These are phyloP conservation scores for Ilyonectria destructans DNA, from an alignment of 2,329 filamentous ascomycete species.

Conservation along the genomic window DNA sequence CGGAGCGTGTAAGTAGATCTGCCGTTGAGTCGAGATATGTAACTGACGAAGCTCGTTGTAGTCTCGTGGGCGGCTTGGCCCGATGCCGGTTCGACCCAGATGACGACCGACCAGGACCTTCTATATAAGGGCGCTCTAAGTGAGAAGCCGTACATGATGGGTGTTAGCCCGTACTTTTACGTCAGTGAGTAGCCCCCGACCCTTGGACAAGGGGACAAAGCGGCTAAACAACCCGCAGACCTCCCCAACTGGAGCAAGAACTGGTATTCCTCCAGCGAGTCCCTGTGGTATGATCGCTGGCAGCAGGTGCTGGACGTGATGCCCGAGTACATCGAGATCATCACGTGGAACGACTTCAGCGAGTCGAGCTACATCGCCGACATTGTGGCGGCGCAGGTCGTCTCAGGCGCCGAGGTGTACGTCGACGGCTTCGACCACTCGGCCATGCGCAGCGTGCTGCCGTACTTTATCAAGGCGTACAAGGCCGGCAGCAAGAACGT, in stretches of 20 bases:
- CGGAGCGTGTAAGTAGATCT: constrained; percentile 43
- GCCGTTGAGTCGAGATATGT: neutral
- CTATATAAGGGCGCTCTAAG: constrained; percentile 53
- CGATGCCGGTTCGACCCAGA: constrained; percentile 47
- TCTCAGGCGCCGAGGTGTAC: constrained; percentile 64
- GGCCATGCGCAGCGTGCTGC: constrained; percentile 64
- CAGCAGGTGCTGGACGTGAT: constrained; percentile 63
- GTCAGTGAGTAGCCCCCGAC: constrained; percentile 56
- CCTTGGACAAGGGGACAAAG: neutral
- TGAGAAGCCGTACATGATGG: constrained; percentile 66
- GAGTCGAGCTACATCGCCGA: constrained; percentile 69
- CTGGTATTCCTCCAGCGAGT: constrained; percentile 76
- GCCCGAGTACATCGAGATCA: constrained; percentile 64
- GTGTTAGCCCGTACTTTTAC: constrained; percentile 74
- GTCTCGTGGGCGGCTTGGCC: constrained; percentile 62
- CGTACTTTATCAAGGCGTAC: constrained; percentile 66
- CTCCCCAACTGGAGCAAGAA: constrained; percentile 72
- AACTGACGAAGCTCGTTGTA: constrained; percentile 33
- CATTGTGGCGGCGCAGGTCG: constrained; percentile 60
- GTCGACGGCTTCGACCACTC: constrained; percentile 66
- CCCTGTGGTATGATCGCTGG: constrained; percentile 75
- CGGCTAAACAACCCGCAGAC: constrained; percentile 45
- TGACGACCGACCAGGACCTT: constrained; percentile 54
- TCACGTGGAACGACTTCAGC: constrained; percentile 70
- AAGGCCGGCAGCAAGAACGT: constrained; percentile 57